phyloP scores from a whole-genome alignment of 1,284 basidiomycete species.

The Sporisorium sorghi region DNA sequence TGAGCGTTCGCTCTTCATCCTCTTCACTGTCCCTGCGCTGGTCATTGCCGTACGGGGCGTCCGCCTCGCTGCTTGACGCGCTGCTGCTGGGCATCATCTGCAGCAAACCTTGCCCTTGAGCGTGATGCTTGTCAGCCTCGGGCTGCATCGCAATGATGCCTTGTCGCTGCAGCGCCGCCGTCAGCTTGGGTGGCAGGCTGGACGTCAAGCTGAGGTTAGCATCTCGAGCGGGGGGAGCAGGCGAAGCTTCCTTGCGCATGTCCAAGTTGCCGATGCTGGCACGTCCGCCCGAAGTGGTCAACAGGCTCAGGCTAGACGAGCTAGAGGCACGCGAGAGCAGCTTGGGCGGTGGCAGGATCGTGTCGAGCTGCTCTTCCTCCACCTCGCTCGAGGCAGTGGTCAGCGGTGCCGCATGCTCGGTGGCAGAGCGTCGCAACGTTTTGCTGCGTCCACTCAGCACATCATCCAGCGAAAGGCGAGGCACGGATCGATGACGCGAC shows the following conservation, averaged over 20 bases:
- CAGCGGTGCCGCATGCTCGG: conserved; percentile 21
- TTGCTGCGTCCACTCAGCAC: conserved; percentile 41
- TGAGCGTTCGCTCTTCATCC: conserved; percentile 65
- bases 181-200: conserved; percentile 43
- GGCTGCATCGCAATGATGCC: conserved; percentile 49
- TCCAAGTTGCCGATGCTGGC: conserved; percentile 50
- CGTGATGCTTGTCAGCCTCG: conserved; percentile 6
- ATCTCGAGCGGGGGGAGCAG: conserved; percentile 7
- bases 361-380: conserved; percentile 42
- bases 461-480: conserved; percentile 42
- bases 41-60: conserved; percentile 13
- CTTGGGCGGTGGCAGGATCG: conserved; percentile 46
- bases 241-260: conserved; percentile 17
- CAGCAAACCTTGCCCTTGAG: conserved; percentile 37
- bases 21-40: conserved; percentile 49
- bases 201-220: conserved; percentile 28
- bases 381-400: conserved; percentile 29
- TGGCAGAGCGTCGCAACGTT: conserved; percentile 36
- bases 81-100: conserved; percentile 65
- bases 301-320: conserved; percentile 50
- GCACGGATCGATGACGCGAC: conserved; percentile 42
- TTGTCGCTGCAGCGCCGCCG: conserved; percentile 42
- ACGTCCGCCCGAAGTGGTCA: conserved; percentile 52
- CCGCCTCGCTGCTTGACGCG: conserved; percentile 51
- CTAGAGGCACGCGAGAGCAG: conserved; percentile 48